Evolutionary conservation across 2,329 filamentous ascomycete genomes (phyloP).

Genomic region (Ophiocordyceps camponoti-saundersi): DNA sequence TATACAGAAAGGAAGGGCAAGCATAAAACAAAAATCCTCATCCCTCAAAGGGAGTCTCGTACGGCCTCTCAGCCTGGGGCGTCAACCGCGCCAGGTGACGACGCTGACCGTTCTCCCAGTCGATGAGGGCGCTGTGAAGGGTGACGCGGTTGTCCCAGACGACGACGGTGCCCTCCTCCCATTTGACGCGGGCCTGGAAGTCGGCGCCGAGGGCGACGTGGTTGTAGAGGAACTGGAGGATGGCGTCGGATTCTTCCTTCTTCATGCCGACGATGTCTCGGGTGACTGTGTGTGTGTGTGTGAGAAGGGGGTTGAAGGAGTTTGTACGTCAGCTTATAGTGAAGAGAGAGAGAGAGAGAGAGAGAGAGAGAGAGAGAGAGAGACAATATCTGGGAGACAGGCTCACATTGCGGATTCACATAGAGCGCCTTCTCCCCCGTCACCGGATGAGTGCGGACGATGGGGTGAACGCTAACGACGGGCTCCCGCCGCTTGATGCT

Average conservation of each 20-base stretch:
- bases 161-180: constrained; percentile 65
- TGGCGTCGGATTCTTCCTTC: constrained; percentile 66
- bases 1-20: not conserved
- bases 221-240: constrained; percentile 54
- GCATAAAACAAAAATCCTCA: not conserved
- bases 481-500: constrained; percentile 62
- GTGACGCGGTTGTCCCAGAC: constrained; percentile 79
- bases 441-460: constrained; percentile 65
- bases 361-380: not conserved
- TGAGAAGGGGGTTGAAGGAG: not conserved
- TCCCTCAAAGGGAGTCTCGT: constrained; percentile 40
- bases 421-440: constrained; percentile 75
- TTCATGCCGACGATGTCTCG: constrained; percentile 68
- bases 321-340: too few species aligned
- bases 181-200: constrained; percentile 56
- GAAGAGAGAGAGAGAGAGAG: not conserved
- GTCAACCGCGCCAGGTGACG: constrained; percentile 70
- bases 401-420: constrained; percentile 66
- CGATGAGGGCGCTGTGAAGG: constrained; percentile 60
- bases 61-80: constrained; percentile 64
- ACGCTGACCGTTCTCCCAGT: constrained; percentile 66
- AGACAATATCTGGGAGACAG: not conserved
- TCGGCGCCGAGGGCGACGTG: constrained; percentile 41
- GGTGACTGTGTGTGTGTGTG: constrained; percentile 37
- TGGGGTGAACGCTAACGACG: constrained; percentile 55